Base-by-base conservation (phyloP, 148 eudicot species). In the Mesembryanthemum crystallinum region DNA sequence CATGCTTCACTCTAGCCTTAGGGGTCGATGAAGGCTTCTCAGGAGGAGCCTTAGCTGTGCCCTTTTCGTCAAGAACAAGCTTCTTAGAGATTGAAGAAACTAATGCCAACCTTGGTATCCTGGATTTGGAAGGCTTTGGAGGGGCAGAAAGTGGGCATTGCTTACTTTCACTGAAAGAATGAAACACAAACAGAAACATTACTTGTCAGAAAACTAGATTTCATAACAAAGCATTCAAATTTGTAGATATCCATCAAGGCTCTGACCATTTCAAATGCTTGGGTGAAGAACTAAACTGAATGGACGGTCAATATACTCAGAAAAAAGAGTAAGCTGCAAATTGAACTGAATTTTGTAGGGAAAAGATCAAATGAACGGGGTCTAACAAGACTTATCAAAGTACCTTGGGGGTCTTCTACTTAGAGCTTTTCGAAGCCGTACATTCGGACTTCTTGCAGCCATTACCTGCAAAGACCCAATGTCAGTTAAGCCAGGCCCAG, bases 371-470 rank as follows among this genome's bases (percentile, higher is more conserved):
- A n/a, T n/a, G n/a, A n/a, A n/a, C n/a, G n/a, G n/a, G n/a, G n/a
- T 65, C 8, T 23, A 39, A n/a, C 35, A 39, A 21, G 49, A n/a
- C 25, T 15, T 24, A 39, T 43, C 47, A 49, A 39, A 39, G 14
- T 76, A 91, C 90, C 91, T 85, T 14, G 73, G 76, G 35, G 89
- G 69, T 67, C 81, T 86, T 71, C 87, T 84, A 69, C 66, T 88
- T 13, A 94, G 81, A 47, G 85, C 82, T 81, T 79, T 86, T 49
- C 84, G 84, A 74, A 90, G 89, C 74, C 77, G 83, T 7, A 92
- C 82, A 79, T 94, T 87, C 28, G 98, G 98, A 73, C 98, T 94
- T 75, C 97, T 90, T 42, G 96, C 97, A 81, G 97, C 98, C 97
- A 94, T 90, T 11, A 92, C 97, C 98, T 94, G 83, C 65, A 72